Percentiles rank a stretch among this genome's conserved stretches.
Conservation (phyloP, 163 green algal genomes). For the Chlorella variabilis region DNA sequence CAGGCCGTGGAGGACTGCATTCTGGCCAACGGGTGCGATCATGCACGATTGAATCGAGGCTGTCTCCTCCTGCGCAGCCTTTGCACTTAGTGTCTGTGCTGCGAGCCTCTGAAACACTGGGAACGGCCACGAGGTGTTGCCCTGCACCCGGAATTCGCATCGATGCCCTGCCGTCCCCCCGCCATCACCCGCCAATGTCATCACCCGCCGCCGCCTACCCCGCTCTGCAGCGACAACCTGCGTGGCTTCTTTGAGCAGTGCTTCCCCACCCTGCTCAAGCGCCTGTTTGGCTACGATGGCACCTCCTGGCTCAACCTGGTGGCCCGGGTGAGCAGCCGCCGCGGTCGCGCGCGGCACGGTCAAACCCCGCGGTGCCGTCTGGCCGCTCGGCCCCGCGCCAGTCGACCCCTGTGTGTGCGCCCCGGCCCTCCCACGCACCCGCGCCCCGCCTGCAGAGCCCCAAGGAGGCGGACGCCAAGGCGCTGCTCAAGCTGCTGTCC, state of each 20-base stretch:
- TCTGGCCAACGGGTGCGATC: slow-evolving; percentile 59
- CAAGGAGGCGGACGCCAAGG: slow-evolving; percentile 66
- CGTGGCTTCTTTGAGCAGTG: slow-evolving; percentile 87
- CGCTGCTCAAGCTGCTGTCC: slow-evolving; percentile 71
- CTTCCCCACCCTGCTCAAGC: slow-evolving; percentile 82
- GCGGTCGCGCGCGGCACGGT: not conserved
- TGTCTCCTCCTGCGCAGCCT: no score
- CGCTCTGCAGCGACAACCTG: slow-evolving; percentile 86
- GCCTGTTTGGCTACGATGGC: slow-evolving; percentile 86
- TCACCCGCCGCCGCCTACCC: not conserved
- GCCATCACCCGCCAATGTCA: not conserved
- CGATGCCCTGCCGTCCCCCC: no score
- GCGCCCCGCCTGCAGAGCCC: slow-evolving; percentile 22
- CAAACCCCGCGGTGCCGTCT: not conserved
- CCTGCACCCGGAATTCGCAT: no score
- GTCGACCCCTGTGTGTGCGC: no score
- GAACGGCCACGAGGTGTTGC: no score
- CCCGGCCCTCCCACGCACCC: not conserved
- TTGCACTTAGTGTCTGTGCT: no score
- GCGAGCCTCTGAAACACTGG: no score
- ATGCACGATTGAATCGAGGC: not conserved
- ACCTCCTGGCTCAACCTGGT: slow-evolving; percentile 76
- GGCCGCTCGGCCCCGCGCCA: not conserved
- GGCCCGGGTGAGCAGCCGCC: slow-evolving; percentile 53
- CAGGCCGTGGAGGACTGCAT: slow-evolving; percentile 77